Evolutionary conservation across 768 basidiomycete species (phyloP).

Genomic region (Hygrophorus russula): DNA sequence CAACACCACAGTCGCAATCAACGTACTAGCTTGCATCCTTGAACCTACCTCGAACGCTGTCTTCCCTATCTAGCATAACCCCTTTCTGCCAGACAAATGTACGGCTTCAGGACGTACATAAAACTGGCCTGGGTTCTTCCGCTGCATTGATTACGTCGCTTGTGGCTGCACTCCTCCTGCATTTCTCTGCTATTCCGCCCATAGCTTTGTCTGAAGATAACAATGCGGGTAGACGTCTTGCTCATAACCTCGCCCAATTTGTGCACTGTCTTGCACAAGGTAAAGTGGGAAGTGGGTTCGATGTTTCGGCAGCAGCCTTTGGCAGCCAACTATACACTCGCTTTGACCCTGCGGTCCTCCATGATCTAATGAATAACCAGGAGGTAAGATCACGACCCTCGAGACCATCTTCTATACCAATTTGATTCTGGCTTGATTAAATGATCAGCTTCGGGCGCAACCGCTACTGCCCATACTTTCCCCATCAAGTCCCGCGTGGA

Average conservation of each 20-base stretch:
- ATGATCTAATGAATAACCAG: conserved; percentile 50
- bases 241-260: conserved; percentile 91
- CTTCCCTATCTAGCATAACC: conserved; percentile 55
- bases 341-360: conserved; percentile 65
- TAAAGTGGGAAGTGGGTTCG: conserved; percentile 96
- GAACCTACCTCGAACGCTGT: conserved; percentile 49
- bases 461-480: conserved; percentile 43
- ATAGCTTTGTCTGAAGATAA: conserved; percentile 33
- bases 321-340: conserved; percentile 91
- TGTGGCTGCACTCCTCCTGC: conserved; percentile 74
- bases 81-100: conserved; percentile 70
- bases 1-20: not conserved
- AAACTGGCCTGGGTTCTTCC: conserved; percentile 95
- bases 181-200: conserved; percentile 49
- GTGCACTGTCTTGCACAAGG: conserved; percentile 96
- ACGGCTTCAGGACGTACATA: conserved; percentile 75
- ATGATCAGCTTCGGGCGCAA: not conserved
- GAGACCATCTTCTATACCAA: conserved; percentile 1
- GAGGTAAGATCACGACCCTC: conserved; percentile 18
- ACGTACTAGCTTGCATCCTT: conserved; percentile 46
- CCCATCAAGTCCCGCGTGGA: conserved; percentile 63
- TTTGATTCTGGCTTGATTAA: not conserved
- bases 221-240: conserved; percentile 43
- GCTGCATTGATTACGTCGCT: conserved; percentile 96
- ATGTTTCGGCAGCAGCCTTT: conserved; percentile 87